phyloP scores from a whole-genome alignment of 371 early-diverging fungal species.

The Rhizomucor miehei region DNA sequence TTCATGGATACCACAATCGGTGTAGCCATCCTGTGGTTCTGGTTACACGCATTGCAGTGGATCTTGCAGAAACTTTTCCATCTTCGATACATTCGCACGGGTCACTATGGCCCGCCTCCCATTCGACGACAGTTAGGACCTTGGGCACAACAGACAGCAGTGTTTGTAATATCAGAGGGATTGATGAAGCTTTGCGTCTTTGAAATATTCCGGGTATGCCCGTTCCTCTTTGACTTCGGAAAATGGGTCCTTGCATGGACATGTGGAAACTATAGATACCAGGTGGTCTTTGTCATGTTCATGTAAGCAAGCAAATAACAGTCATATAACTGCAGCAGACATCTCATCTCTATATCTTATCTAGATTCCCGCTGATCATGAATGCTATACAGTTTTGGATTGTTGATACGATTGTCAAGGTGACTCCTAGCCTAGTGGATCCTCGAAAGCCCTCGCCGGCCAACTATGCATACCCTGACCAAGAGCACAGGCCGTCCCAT shows the following conservation, averaged over 20 bases:
- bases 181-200: slow-evolving; percentile 37
- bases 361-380: slow-evolving; percentile 45
- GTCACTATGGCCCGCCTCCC: slow-evolving; percentile 26
- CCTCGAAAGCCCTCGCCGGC: too few relatives aligned
- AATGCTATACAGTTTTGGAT: slow-evolving; percentile 59
- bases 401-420: slow-evolving; percentile 51
- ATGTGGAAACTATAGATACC: slow-evolving; percentile 18
- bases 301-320: slow-evolving; percentile 22
- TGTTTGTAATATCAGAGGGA: slow-evolving; percentile 28
- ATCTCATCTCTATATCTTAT: neutral
- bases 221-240: slow-evolving; percentile 29
- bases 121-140: slow-evolving; percentile 10
- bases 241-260: slow-evolving; percentile 31
- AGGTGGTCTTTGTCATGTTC: slow-evolving; percentile 46
- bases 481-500: too few relatives aligned
- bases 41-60: slow-evolving; percentile 23
- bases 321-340: neutral
- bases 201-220: slow-evolving; percentile 21
- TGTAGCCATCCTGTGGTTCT: slow-evolving; percentile 53
- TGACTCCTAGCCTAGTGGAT: slow-evolving; percentile 11
- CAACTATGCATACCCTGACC: too few relatives aligned
- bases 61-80: slow-evolving; percentile 8
- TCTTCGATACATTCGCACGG: slow-evolving; percentile 14
- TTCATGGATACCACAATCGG: slow-evolving; percentile 63
- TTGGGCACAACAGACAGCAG: slow-evolving; percentile 27